Base-by-base conservation (phyloP, 495 filamentous ascomycete species). In the Penicillium salamii region DNA sequence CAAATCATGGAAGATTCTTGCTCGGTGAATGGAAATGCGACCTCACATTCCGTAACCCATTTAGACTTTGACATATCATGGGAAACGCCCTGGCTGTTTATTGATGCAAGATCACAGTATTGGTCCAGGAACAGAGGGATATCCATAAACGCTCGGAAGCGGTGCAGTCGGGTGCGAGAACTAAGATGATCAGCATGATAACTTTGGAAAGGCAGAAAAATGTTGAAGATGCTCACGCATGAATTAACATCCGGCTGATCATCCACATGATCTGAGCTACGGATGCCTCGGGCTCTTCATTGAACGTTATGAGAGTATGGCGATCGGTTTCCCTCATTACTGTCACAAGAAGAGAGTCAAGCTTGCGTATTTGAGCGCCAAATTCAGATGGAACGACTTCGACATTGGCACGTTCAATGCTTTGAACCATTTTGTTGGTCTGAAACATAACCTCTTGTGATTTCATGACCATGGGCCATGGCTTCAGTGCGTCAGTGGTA, bases 61-160 rank as follows among this genome's bases (percentile, higher is more conserved):
- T 29, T 54, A 39, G 46, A 46, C 2, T 40, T 20, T 5, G 47
- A 46, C 3, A 32, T 29, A 19, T 38, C 14, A 5, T 37, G 26
- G 5, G 48, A 41, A 31, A 49, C 46, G n/a, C 34, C 28, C 7
- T 49, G 33, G 19, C 63, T 67, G 7, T 64, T 60, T 18, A 69
- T 66, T 21, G 69, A 68, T 28, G 60, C 55, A 6, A 80, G 66
- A 49, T 79, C 76, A 43, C 75, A 80, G 41, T 78, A 73, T 49
- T 74, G 75, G 23, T 70, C 67, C 0, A 69, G 59, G 50, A 79
- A 79, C 6, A 80, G 56, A 5, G 77, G 76, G 5, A 73, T 57
- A 43, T 80, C 74, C 42, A 67, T 68, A 49, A 80, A 80, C 26
- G 76, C 76, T 46, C 64, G 63, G 56, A 76, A 80, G 6, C 76